A percentile compares a stretch with the other conserved stretches of the same genome.
Conservation (phyloP, 2,329 filamentous ascomycete genomes). For the Ophiocordyceps camponoti-floridani region DNA sequence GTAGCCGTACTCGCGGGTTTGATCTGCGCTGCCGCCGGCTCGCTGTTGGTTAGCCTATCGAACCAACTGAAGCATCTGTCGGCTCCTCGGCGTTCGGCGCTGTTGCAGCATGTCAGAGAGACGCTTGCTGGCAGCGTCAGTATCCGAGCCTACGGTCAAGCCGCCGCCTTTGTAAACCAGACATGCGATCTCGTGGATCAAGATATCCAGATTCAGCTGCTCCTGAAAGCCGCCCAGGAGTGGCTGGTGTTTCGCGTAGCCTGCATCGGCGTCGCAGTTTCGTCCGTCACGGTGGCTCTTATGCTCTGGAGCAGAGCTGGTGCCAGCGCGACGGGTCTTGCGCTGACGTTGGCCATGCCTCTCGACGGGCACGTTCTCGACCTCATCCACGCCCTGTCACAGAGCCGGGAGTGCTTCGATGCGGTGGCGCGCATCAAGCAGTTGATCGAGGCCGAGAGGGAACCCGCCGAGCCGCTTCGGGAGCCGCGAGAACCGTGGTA, state of each 20-base stretch:
- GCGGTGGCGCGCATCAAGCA: constrained; percentile 1
- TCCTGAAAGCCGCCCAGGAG: background rate
- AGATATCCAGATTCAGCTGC: background rate
- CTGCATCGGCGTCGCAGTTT: background rate
- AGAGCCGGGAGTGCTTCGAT: background rate
- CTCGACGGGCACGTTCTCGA: background rate
- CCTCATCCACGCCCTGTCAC: background rate
- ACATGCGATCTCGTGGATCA: background rate
- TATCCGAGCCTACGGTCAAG: constrained; percentile 1
- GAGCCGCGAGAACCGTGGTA: background rate
- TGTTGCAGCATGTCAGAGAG: background rate
- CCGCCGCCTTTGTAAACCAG: background rate
- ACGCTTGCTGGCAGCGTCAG: background rate
- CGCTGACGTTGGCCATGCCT: background rate
- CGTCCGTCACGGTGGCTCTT: background rate
- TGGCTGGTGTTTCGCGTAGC: background rate
- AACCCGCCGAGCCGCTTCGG: background rate
- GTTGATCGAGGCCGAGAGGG: background rate
- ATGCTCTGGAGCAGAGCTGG: background rate
- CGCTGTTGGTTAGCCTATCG: background rate
- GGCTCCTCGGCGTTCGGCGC: background rate
- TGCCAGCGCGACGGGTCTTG: background rate
- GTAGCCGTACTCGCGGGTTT: background rate
- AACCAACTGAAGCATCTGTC: background rate
- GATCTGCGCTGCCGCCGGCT: background rate